These are phyloP conservation scores for Umbilicus rupestris DNA, from an alignment of 164 flowering plant genomes.

Conservation along the genomic window DNA sequence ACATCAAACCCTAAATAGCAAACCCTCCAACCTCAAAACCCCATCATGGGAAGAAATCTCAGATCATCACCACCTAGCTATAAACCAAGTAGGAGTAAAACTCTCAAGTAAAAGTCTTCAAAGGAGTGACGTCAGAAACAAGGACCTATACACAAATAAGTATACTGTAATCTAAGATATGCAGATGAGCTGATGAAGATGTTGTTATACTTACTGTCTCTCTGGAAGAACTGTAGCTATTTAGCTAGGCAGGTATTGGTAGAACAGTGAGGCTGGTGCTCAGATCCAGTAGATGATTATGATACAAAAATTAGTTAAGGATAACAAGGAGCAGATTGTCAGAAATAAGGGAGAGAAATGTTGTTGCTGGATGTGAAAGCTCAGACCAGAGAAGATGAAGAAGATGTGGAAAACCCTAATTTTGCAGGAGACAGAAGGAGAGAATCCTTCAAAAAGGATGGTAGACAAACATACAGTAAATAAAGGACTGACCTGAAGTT, in stretches of 20 bases:
- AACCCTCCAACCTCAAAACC: neutral
- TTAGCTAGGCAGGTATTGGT: neutral
- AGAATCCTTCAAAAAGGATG: neutral
- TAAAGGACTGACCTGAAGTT: neutral
- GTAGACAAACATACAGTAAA: conserved; percentile 1
- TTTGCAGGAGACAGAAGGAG: conserved; percentile 3
- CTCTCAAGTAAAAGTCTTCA: too few relatives aligned
- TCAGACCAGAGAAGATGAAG: neutral
- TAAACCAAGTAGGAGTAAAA: too few relatives aligned
- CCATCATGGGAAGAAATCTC: neutral
- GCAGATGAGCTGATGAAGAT: neutral
- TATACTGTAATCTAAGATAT: too few relatives aligned
- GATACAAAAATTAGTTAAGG: neutral
- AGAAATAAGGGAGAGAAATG: neutral
- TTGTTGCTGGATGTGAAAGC: neutral
- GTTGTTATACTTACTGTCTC: conserved; percentile 2
- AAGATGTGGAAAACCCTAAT: neutral
- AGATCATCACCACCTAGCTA: neutral
- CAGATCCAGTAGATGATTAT: neutral
- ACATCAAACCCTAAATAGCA: neutral
- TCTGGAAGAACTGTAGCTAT: neutral
- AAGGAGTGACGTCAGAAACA: too few relatives aligned
- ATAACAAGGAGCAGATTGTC: neutral
- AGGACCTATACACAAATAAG: too few relatives aligned
- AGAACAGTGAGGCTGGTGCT: neutral